Percentiles rank a stretch among this genome's conserved stretches.
These are phyloP conservation scores for Aspergillus intermedius DNA, from an alignment of 2,329 filamentous ascomycete species.

Conservation along the genomic window DNA sequence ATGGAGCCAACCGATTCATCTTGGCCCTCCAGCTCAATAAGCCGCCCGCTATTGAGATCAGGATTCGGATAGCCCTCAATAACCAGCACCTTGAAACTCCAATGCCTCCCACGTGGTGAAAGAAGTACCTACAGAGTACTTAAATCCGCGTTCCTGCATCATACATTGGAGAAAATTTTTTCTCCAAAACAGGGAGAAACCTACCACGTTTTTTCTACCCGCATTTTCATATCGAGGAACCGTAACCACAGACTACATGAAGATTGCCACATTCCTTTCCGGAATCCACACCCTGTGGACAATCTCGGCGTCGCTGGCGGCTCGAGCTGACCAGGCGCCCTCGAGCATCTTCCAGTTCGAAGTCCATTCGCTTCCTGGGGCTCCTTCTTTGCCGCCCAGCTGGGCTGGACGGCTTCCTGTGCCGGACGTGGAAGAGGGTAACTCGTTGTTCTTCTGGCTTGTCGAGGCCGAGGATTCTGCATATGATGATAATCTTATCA, in stretches of 20 bases:
- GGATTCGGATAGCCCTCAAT: conserved; percentile 1
- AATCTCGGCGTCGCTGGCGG: conserved; percentile 2
- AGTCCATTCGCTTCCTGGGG: conserved; percentile 24
- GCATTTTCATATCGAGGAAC: background rate
- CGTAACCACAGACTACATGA: conserved; percentile 8
- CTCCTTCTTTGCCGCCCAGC: conserved; percentile 22
- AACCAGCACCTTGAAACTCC: background rate
- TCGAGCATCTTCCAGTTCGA: conserved; percentile 17
- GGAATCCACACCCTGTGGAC: conserved; percentile 16
- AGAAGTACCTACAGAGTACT: background rate
- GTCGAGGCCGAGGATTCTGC: conserved; percentile 24
- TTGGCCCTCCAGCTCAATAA: conserved; percentile 4
- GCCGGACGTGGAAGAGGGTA: conserved; percentile 20
- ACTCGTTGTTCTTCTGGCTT: conserved; percentile 33
- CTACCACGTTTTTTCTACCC: background rate
- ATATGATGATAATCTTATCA: conserved; percentile 29
- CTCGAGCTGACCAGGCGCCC: conserved; percentile 4
- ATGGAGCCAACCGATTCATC: background rate
- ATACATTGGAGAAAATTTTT: background rate
- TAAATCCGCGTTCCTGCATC: background rate
- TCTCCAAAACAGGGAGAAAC: background rate
- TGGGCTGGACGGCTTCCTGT: conserved; percentile 31
- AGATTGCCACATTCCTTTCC: conserved; percentile 14
- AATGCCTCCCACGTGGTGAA: background rate
- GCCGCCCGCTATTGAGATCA: conserved; percentile 9